Percentiles rank a stretch among this genome's conserved stretches.
phyloP scores from a whole-genome alignment of 164 flowering plant species.

The Amborella trichopoda region DNA sequence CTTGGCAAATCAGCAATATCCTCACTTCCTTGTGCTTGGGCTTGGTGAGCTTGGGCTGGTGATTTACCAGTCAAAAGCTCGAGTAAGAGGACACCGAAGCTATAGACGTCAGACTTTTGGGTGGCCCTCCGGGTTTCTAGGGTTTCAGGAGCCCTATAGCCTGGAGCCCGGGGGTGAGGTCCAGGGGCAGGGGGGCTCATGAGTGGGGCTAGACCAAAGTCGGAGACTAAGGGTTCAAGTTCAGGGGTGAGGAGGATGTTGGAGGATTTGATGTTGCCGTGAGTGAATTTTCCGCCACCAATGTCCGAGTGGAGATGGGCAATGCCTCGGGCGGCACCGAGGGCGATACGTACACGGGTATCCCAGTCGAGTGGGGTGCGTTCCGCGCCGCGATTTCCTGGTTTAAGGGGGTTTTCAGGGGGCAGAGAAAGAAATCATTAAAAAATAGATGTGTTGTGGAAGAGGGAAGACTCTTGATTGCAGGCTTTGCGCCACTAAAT shows the following conservation, averaged over 20 bases:
- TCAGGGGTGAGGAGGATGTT: conserved; percentile 63
- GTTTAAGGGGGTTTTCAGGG: background rate
- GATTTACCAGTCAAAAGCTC: conserved; percentile 86
- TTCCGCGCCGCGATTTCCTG: conserved; percentile 69
- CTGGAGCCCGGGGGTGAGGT: conserved; percentile 35
- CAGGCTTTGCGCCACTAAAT: too few species aligned
- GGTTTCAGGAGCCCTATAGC: conserved; percentile 87
- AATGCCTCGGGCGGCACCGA: conserved; percentile 72
- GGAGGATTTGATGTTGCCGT: conserved; percentile 77
- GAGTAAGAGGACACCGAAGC: conserved; percentile 77
- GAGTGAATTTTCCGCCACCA: conserved; percentile 38
- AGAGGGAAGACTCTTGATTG: too few species aligned
- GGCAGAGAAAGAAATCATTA: background rate
- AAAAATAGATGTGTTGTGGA: too few species aligned
- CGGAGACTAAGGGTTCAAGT: conserved; percentile 54
- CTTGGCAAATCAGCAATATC: conserved; percentile 84
- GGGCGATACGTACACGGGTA: conserved; percentile 47
- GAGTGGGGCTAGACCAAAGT: conserved; percentile 65
- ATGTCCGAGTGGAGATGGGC: conserved; percentile 53
- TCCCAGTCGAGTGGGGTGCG: conserved; percentile 77
- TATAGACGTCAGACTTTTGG: conserved; percentile 82
- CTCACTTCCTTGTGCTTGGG: conserved; percentile 41
- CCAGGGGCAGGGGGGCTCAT: conserved; percentile 56
- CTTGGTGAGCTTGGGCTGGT: conserved; percentile 55
- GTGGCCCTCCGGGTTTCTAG: conserved; percentile 65